Evolutionary conservation across 768 basidiomycete genomes (phyloP), one percentile per base, ranked within the genome.

Genomic region (Boletus rufocinnamomeus): DNA sequence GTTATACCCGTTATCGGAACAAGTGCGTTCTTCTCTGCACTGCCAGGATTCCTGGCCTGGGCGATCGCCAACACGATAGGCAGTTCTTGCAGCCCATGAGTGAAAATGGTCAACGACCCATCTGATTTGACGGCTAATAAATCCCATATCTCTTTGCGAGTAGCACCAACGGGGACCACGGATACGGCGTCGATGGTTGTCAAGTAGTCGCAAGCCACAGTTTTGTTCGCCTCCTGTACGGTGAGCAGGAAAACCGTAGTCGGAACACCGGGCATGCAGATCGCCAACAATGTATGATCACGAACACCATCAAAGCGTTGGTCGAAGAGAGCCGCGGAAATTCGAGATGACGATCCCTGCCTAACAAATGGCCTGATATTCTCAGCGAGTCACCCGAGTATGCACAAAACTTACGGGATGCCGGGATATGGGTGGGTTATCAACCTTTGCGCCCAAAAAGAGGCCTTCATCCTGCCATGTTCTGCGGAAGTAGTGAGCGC

Each of bases 391-490:
- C 35, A n/a, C 3, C 1, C 34, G 28, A 44, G 50, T 0, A 30
- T 16, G 59, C 38, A 57, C 27, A 28, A 52, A 71, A 65, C 84
- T 75, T 68, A 91, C 91, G 83, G 81, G 45, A 66, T 66, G 48
- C 73, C 68, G 0, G 77, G 62, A 19, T 85, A 75, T n/a, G 80
- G 75, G 53, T 81, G 78, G 16, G 80, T 76, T 53, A 78, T 71
- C 17, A 93, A 61, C 51, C 74, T 79, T 63, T 91, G 84, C 72
- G 87, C 82, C 90, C 91, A 93, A 66, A 84, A 88, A 0, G 84
- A 78, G 2, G 88, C 82, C 52, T 83, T 84, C 84, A 90, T 87
- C 58, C 85, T 79, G 6, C 82, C 84, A 65, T 87, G 80, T 57
- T 87, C 84, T 21, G 78, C 75, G 1, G 80, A 75, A 13, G 74